A percentile compares a stretch with the other conserved stretches of the same genome.
Evolutionary conservation across 192 early-diverging fungal genomes (phyloP).

Genomic region (Allomyces arbusculus): DNA sequence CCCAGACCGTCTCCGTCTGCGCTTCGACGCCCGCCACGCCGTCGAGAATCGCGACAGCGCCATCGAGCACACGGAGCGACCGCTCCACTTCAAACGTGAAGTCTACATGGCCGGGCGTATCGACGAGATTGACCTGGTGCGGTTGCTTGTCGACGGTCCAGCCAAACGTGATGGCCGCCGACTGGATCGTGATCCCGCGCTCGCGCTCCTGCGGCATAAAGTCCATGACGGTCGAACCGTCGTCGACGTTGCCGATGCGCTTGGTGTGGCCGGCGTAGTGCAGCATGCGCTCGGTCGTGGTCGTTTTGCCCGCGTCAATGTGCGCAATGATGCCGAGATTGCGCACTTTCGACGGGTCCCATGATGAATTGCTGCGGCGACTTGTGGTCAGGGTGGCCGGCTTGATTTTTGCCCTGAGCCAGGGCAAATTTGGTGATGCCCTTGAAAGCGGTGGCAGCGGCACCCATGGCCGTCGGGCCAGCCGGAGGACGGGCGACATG

Average conservation of each 20-base stretch:
- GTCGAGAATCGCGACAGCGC: conserved; percentile 79
- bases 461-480: too few species aligned
- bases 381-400: too few species aligned
- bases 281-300: conserved; percentile 93
- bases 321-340: conserved; percentile 94
- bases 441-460: too few species aligned
- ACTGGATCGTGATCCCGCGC: conserved; percentile 84
- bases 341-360: conserved; percentile 16
- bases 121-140: conserved; percentile 77
- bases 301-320: conserved; percentile 94
- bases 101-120: conserved; percentile 90
- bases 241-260: conserved; percentile 72
- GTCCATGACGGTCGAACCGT: conserved; percentile 88
- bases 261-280: conserved; percentile 83
- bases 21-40: conserved; percentile 91
- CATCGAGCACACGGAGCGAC: conserved; percentile 76
- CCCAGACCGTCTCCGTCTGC: conserved; percentile 89
- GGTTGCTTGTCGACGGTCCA: conserved; percentile 33
- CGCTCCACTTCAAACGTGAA: conserved; percentile 94
- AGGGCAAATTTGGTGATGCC: too few species aligned
- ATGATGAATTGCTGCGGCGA: too few species aligned
- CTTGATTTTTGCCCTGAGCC: too few species aligned
- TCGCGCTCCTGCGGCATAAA: conserved; percentile 71
- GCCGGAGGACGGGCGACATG: too few species aligned
- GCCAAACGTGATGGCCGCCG: conserved; percentile 71